Conservation (phyloP, 2,329 filamentous ascomycete genomes). For the Fusarium ambrosium region DNA sequence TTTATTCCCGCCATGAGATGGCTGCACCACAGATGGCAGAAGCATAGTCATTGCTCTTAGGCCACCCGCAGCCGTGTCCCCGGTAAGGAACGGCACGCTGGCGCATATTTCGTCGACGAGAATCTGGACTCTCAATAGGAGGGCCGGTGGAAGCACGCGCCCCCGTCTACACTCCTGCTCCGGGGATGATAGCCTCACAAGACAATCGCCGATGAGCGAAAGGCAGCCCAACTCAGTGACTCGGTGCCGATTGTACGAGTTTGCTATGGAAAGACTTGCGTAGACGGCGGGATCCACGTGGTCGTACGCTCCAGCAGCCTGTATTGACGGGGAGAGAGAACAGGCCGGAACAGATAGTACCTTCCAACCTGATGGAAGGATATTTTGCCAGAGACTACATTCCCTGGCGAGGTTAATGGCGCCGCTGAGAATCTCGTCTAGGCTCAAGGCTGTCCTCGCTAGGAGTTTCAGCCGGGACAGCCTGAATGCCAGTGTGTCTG, state of each 20-base stretch:
- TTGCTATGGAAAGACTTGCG: neutral
- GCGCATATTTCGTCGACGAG: slow-evolving; percentile 24
- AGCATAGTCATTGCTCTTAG: neutral
- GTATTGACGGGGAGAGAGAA: neutral
- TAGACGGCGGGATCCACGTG: neutral
- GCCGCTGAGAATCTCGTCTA: neutral
- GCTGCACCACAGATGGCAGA: neutral
- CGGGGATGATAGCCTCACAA: neutral
- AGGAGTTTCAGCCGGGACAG: neutral
- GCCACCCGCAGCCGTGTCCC: neutral
- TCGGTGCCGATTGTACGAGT: neutral
- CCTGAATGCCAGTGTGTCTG: neutral
- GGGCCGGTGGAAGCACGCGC: neutral
- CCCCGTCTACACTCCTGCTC: neutral
- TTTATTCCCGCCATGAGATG: neutral
- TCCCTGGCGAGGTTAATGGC: neutral
- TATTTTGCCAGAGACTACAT: neutral
- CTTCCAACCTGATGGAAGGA: neutral
- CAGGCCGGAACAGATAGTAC: neutral
- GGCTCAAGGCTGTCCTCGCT: neutral
- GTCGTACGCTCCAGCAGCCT: neutral
- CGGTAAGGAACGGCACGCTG: slow-evolving; percentile 14
- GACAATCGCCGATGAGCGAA: neutral
- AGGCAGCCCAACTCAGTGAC: neutral
- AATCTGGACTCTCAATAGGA: neutral